Base-by-base conservation (phyloP, 208 protist genomes). In the Porcisia deanei region DNA sequence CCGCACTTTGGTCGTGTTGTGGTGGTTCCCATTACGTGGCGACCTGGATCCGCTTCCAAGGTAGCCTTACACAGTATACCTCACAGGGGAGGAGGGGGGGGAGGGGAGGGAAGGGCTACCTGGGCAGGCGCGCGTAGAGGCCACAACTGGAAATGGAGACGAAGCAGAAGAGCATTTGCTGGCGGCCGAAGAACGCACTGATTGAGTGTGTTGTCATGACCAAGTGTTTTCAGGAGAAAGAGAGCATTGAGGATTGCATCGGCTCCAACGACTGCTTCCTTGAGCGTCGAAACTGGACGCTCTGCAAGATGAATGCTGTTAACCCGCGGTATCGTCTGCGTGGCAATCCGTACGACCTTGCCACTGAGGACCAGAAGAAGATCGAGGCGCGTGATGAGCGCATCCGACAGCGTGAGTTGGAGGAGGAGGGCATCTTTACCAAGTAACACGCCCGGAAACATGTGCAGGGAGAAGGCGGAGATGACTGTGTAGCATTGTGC, bases 261-360 rank as follows among this genome's bases (percentile, higher is more conserved):
- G 82, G 80, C 34, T 82, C 71, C 20, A 95, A 91, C 77, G 89
- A 95, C 66, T 97, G 93, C 81, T 95, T 94, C 71, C 73, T 95
- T 1, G 91, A 95, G 76, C 84, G 93, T 9, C 82, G 90, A 20
- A 97, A 97, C 77, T 97, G 93, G 91, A 94, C 87, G 39, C 70
- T 97, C 59, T 97, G 93, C 76, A 97, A 97, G 81, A 88, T 94
- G 82, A 97, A 97, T 66, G 89, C 93, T n/a, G 71, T 91, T 12
- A 97, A 97, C 81, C 93, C 93, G 7, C 80, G 91, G 25, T 97
- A 97, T 71, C 85, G 93, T 5, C 75, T 95, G 25, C 90, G 93
- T 10, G 93, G 93, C 65, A 97, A 97, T 60, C 93, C 93, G 20
- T 97, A 97, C 83, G 93, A 97, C 60, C 60, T 97, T 30, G 90